These are phyloP conservation scores for Pneumocystis carinii DNA, from an alignment of 1,139 yeast genomes.

Conservation along the genomic window DNA sequence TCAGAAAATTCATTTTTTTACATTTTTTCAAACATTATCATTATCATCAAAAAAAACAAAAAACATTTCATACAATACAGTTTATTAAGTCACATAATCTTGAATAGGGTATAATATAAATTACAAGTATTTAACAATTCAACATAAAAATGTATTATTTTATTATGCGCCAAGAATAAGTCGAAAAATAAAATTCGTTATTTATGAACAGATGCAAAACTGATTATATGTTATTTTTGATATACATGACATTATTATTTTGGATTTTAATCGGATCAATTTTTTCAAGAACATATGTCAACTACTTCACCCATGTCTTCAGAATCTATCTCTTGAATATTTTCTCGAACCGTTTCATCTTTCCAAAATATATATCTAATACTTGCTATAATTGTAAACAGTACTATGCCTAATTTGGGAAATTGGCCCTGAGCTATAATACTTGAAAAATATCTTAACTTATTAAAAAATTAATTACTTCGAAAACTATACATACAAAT, in stretches of 20 bases:
- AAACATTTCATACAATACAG: not conserved
- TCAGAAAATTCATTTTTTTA: not conserved
- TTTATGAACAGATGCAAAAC: no score
- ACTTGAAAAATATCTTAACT: not conserved
- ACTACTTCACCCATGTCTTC: not conserved
- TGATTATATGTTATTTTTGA: not conserved
- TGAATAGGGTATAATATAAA: no score
- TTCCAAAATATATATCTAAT: not conserved
- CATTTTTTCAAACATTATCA: not conserved
- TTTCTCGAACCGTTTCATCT: not conserved
- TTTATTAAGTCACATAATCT: no score
- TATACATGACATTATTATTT: not conserved
- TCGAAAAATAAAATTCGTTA: no score
- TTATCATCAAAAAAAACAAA: not conserved
- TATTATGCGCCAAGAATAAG: no score
- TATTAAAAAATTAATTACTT: not conserved
- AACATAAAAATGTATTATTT: no score
- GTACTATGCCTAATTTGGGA: not conserved
- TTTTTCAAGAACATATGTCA: not conserved
- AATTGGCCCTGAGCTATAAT: not conserved
- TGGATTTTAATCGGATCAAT: not conserved
- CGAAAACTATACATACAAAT: not conserved
- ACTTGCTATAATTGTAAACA: not conserved
- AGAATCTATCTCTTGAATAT: not conserved
- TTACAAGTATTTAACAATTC: no score